Base-by-base conservation (phyloP, 148 eudicot genomes). In the Amaranthus palmeri region DNA sequence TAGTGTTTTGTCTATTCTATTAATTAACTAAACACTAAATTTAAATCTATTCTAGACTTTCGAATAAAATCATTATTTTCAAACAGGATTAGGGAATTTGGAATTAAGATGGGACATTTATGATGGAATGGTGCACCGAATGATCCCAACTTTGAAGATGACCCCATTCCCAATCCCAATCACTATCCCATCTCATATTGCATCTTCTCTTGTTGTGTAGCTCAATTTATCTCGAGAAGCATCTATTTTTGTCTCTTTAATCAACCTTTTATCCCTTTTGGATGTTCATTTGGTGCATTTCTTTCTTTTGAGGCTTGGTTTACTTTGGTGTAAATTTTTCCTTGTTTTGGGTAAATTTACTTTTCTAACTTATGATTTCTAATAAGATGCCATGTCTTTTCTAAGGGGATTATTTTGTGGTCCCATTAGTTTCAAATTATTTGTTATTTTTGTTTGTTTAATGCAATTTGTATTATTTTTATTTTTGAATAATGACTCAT, bases 41-140 rank as follows among this genome's bases (percentile, higher is more conserved):
- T n/a, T n/a, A n/a, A n/a, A n/a, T n/a, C n/a, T n/a, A n/a, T n/a
- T n/a, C n/a, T n/a, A n/a, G n/a, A n/a, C n/a, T n/a, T n/a, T n/a
- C n/a, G n/a, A n/a, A n/a, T n/a, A n/a, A n/a, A n/a, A n/a, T n/a
- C n/a, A n/a, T n/a, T n/a, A n/a, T n/a, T n/a, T n/a, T n/a, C n/a
- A n/a, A n/a, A n/a, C n/a, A n/a, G n/a, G n/a, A n/a, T n/a, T 48
- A 4, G 8, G 66, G 66, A 9, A 71, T 58, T 46, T 18, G 67
- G 54, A 45, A 44, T 8, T 1, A 6, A 46, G 67, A 61, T 52
- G 60, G 41, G 59, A 52, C 68, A 61, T n/a, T 14, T 2, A 10
- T 36, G 75, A 62, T 50, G 51, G 72, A 4, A 49, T 40, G 57
- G 68, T 72, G 75, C 68, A 72, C 67, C 68, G 51, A 73, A 54